Conservation (phyloP, 305 asterid species). For the Nicotiana rustica region DNA sequence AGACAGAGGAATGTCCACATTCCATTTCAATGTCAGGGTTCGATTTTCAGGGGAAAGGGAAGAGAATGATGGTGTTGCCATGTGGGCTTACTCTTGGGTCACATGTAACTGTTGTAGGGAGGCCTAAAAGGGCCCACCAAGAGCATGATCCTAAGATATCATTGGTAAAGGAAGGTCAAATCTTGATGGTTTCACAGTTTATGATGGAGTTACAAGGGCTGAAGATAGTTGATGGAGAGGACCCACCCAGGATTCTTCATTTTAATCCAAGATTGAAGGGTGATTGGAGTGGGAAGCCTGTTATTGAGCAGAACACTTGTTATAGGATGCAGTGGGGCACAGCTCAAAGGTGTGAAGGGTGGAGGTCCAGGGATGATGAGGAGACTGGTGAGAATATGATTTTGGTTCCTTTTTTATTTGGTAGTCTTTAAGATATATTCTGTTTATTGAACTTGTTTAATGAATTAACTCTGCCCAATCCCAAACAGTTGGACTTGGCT, state of each 20-base stretch:
- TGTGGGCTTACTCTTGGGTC: conserved; percentile 82
- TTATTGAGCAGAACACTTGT: conserved; percentile 91
- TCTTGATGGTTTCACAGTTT: conserved; percentile 82
- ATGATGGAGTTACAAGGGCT: conserved; percentile 94
- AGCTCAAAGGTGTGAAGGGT: conserved; percentile 49
- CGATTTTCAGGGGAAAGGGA: conserved; percentile 53
- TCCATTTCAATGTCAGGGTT: conserved; percentile 59
- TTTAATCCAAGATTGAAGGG: conserved; percentile 85
- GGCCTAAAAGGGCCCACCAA: conserved; percentile 74
- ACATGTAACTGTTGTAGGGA: conserved; percentile 79
- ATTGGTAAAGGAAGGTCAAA: conserved; percentile 66
- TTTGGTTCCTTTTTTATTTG: conserved; percentile 6
- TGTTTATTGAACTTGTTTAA: conserved; percentile 15
- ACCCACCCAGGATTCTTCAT: conserved; percentile 93
- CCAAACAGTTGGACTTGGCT: neutral
- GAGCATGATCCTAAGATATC: conserved; percentile 85
- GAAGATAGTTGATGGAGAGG: conserved; percentile 93
- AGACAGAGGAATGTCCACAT: conserved; percentile 62
- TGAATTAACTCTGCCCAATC: neutral
- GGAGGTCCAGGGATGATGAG: conserved; percentile 87
- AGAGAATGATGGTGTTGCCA: conserved; percentile 60
- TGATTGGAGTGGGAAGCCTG: conserved; percentile 96
- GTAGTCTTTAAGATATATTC: neutral
- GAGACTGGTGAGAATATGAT: conserved; percentile 71
- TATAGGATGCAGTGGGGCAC: conserved; percentile 98